These are phyloP conservation scores for Podospora pseudopauciseta DNA, from an alignment of 495 filamentous ascomycete species.

Conservation along the genomic window DNA sequence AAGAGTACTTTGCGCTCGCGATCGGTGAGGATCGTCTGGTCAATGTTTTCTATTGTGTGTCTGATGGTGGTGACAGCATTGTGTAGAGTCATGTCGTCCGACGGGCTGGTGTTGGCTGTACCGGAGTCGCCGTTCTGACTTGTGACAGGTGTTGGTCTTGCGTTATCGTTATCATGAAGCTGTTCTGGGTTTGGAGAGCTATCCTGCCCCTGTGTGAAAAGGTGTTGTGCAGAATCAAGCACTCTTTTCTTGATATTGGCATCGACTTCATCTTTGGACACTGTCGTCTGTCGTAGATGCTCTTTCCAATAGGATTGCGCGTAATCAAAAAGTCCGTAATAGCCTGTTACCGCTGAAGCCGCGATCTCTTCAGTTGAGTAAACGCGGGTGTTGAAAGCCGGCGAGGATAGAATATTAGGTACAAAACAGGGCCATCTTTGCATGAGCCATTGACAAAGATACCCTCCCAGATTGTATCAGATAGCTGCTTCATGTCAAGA, in stretches of 20 bases:
- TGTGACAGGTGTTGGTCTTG: neutral
- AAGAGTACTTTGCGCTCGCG: neutral
- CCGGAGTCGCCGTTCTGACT: neutral
- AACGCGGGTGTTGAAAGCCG: neutral
- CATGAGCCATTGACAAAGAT: neutral
- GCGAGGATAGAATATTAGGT: neutral
- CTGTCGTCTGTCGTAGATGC: neutral
- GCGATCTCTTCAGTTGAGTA: neutral
- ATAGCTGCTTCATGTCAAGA: neutral
- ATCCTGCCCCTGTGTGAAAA: neutral
- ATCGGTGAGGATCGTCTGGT: neutral
- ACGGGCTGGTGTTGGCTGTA: neutral
- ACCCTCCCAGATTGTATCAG: neutral
- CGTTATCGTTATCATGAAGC: too few species aligned
- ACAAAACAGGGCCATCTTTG: neutral
- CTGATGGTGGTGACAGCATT: neutral
- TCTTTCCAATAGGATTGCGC: neutral
- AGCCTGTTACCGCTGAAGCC: neutral
- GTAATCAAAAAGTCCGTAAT: slow-evolving; percentile 8
- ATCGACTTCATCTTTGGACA: neutral
- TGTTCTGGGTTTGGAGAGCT: too few species aligned
- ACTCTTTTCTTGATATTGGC: neutral
- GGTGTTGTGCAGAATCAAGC: neutral
- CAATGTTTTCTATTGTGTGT: neutral
- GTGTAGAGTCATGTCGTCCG: neutral